Evolutionary conservation across 176 grass and related monocot species (phyloP).

Genomic region (Cocos nucifera): DNA sequence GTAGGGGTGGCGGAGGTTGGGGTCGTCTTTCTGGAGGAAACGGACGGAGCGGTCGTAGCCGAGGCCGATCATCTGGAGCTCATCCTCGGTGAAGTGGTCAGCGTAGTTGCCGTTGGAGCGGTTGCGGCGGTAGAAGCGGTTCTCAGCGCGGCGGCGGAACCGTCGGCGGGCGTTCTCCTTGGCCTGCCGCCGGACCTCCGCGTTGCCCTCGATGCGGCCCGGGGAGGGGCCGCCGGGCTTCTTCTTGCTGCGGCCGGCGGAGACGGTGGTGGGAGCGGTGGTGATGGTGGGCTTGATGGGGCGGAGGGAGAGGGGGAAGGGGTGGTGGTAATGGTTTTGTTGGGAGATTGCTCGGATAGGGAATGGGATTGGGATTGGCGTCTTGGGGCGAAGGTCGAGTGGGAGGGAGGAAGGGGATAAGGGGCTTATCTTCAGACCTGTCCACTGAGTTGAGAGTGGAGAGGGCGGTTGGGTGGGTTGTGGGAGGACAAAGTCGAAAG

Average conservation of each 20-base stretch:
- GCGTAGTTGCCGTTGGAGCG: conserved; percentile 36
- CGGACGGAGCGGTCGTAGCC: conserved; percentile 86
- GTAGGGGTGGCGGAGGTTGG: conserved; percentile 63
- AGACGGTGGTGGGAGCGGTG: conserved; percentile 33
- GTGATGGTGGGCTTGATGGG: conserved; percentile 2
- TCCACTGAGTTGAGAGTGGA: too few relatives aligned
- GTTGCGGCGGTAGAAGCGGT: conserved; percentile 83
- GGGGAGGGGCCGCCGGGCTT: conserved; percentile 19
- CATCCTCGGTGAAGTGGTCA: conserved; percentile 69
- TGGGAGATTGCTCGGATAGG: conserved; percentile 30
- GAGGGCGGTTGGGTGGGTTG: too few relatives aligned
- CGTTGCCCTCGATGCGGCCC: conserved; percentile 64
- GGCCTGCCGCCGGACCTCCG: conserved; percentile 65
- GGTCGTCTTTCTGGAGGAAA: conserved; percentile 86
- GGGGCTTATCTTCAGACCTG: too few relatives aligned
- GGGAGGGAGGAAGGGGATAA: too few relatives aligned
- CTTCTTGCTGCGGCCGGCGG: conserved; percentile 84
- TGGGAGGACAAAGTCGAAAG: too few relatives aligned
- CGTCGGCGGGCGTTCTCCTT: conserved; percentile 53
- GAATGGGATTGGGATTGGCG: background rate
- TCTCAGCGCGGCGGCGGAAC: conserved; percentile 57
- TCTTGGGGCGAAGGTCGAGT: too few relatives aligned
- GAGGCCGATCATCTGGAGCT: conserved; percentile 78
- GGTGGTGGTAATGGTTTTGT: conserved; percentile 8
- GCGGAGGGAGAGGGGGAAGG: conserved; percentile 7